Base-by-base conservation (phyloP, 148 eudicot genomes). In the Cornus suecica region DNA sequence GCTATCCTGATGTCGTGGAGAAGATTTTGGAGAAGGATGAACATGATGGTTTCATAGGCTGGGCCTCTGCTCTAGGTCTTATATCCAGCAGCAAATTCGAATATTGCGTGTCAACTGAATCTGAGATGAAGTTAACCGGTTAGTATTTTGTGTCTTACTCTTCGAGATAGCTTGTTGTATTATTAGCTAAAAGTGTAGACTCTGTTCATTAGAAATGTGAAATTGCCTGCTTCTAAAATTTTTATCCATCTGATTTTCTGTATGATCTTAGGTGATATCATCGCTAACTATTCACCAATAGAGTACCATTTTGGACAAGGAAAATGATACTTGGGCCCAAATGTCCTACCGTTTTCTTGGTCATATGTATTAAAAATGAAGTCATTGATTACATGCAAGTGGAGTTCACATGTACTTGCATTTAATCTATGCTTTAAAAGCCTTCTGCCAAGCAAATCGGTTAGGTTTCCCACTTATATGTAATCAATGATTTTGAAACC, bases 61-160 rank as follows among this genome's bases (percentile, higher is more conserved):
- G 91, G 89, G 82, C 76, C 37, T 86, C 86, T 81, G 84, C 97
- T 63, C 70, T 91, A 11, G 65, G 78, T 64, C 84, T 77, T 63
- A 77, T 89, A 74, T 81, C 80, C 42, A 83, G 86, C 5, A 73
- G 80, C 78, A 76, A 80, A 23, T 85, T 78, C 75, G 83, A 79
- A 75, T 75, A 79, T 22, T 78, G 72, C 48, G 67, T 81, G 72
- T 81, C 89, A 72, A 66, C 84, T 27, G 89, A 89, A 74, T 82
- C 91, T n/a, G 97, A 91, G 77, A 70, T 85, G 32, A 91, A 89
- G 75, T 85, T 91, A 78, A 75, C 78, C 70, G 91, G 93, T 91
- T 68, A 66, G 82, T 78, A 71, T 71, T 8, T 52, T 4, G 8
- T 16, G 15, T 61, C 2, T 56, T 20, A 20, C 10, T 34, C 75